A percentile compares a stretch with the other conserved stretches of the same genome.
Evolutionary conservation across 2,329 filamentous ascomycete species (phyloP).

Genomic region (Colletotrichum sp.): DNA sequence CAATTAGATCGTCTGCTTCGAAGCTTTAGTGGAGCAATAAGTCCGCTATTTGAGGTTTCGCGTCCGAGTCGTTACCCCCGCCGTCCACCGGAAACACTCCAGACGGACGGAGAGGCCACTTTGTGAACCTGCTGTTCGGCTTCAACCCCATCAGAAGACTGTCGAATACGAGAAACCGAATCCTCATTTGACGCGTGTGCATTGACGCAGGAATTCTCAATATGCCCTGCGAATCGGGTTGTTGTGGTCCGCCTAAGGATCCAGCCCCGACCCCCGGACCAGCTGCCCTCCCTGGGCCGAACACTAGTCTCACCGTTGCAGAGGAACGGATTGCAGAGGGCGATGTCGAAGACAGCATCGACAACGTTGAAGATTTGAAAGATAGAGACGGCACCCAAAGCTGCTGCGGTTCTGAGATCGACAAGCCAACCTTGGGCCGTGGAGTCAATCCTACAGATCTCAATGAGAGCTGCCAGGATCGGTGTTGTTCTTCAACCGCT

Average conservation of each 20-base stretch:
- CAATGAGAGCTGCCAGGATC: neutral
- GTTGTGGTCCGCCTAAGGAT: neutral
- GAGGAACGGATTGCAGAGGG: neutral
- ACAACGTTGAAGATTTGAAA: neutral
- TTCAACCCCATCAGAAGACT: neutral
- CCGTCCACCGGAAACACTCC: neutral
- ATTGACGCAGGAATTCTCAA: neutral
- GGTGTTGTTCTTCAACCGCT: neutral
- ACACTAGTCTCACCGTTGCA: neutral
- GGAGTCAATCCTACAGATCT: neutral
- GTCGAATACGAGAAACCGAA: neutral
- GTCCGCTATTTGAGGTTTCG: neutral
- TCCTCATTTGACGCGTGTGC: neutral
- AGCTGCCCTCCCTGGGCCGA: neutral
- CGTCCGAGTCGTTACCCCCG: neutral
- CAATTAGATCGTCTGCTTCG: neutral
- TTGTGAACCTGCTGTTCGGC: neutral
- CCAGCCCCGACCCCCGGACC: neutral
- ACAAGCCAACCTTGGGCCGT: neutral
- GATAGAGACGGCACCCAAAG: neutral
- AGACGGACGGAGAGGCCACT: neutral
- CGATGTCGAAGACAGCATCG: neutral
- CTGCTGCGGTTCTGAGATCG: neutral
- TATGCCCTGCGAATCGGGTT: neutral
- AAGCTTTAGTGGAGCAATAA: neutral